phyloP scores from a whole-genome alignment of 768 basidiomycete genomes.

The Brasilioporus rufonigricans region DNA sequence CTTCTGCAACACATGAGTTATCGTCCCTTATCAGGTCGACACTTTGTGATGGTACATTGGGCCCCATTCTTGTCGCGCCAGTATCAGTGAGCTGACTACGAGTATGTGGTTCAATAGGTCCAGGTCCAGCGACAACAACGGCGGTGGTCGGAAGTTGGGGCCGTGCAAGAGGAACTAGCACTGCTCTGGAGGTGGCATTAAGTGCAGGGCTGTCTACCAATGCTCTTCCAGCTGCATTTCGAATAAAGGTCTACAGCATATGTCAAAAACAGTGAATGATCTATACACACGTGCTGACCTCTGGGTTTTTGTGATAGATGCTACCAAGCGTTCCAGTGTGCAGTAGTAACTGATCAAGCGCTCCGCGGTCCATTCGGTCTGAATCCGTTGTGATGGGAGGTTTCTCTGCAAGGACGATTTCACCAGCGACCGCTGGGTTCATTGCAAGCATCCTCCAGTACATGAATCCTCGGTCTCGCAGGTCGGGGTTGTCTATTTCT shows the following conservation, averaged over 20 bases:
- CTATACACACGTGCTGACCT: slow-evolving; percentile 45
- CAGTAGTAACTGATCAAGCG: slow-evolving; percentile 89
- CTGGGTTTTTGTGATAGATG: slow-evolving; percentile 97
- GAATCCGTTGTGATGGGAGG: slow-evolving; percentile 98
- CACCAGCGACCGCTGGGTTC: slow-evolving; percentile 83
- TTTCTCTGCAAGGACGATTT: slow-evolving; percentile 90
- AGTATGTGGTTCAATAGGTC: slow-evolving; percentile 29
- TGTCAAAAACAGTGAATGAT: slow-evolving; percentile 10
- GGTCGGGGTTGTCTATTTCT: slow-evolving; percentile 96
- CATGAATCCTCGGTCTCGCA: slow-evolving; percentile 97
- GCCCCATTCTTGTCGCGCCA: slow-evolving; percentile 31
- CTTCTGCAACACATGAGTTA: slow-evolving; percentile 1
- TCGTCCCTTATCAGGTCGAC: slow-evolving; percentile 21
- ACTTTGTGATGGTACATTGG: slow-evolving; percentile 28
- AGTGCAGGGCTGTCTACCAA: slow-evolving; percentile 87
- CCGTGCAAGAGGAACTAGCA: slow-evolving; percentile 61
- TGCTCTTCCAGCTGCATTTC: slow-evolving; percentile 80
- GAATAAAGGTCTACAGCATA: slow-evolving; percentile 78
- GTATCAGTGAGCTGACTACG: slow-evolving; percentile 26
- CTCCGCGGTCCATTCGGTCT: slow-evolving; percentile 95
- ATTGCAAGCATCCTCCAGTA: slow-evolving; percentile 98
- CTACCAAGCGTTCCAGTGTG: slow-evolving; percentile 94
- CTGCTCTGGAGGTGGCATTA: slow-evolving; percentile 74
- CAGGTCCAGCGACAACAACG: slow-evolving; percentile 60
- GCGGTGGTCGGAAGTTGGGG: slow-evolving; percentile 42